A percentile compares a stretch with the other conserved stretches of the same genome.
Evolutionary conservation across 2,329 filamentous ascomycete genomes (phyloP).

Genomic region (Alternaria arborescens): DNA sequence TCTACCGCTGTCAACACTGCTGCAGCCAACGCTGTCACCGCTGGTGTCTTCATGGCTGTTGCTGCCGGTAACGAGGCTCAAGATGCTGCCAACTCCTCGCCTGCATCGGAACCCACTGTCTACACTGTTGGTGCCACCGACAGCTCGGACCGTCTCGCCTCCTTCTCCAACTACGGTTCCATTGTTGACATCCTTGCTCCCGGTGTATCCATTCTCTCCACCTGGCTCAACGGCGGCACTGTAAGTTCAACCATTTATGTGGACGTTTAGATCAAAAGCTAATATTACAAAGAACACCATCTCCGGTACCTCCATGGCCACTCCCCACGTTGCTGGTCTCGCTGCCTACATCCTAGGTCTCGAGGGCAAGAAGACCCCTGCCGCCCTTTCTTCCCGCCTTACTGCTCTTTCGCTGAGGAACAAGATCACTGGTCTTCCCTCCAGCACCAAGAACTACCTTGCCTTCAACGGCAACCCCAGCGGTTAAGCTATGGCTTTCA

Average conservation of each 20-base stretch:
- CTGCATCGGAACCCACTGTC: constrained; percentile 50
- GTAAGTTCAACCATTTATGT: constrained; percentile 21
- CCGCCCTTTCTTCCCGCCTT: constrained; percentile 60
- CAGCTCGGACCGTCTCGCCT: constrained; percentile 45
- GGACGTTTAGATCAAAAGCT: constrained; percentile 5
- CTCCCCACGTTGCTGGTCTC: constrained; percentile 74
- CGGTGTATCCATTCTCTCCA: constrained; percentile 56
- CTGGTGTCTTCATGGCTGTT: constrained; percentile 53
- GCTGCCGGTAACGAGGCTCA: constrained; percentile 51
- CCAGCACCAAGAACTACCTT: constrained; percentile 61
- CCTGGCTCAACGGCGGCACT: constrained; percentile 56
- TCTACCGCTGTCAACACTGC: constrained; percentile 51
- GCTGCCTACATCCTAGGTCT: constrained; percentile 72
- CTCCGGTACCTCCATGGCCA: constrained; percentile 72
- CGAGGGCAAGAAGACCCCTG: constrained; percentile 56
- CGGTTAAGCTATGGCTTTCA: constrained; percentile 18
- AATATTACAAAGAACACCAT: constrained; percentile 56
- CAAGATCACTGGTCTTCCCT: constrained; percentile 54
- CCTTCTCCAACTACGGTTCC: constrained; percentile 53
- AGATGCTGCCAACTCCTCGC: constrained; percentile 47
- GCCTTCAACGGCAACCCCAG: constrained; percentile 62
- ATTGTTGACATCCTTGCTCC: constrained; percentile 52
- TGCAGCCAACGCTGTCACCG: constrained; percentile 45
- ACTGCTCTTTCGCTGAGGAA: constrained; percentile 53
- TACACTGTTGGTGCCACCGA: constrained; percentile 54